phyloP scores from a whole-genome alignment of 441 rosid genomes.

The Kokia cookei region DNA sequence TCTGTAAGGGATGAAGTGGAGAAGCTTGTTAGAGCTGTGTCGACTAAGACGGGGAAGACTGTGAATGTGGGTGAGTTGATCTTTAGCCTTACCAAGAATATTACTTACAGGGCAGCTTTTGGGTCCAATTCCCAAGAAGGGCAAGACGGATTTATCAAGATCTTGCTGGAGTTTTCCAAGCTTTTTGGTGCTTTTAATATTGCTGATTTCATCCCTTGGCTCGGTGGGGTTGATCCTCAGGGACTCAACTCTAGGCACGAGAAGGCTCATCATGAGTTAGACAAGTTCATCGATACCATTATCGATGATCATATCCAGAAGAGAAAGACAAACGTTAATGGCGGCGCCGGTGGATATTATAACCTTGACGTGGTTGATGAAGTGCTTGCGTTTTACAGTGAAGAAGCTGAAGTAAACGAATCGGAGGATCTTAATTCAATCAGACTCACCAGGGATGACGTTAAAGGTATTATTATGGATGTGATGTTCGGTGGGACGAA shows the following conservation, averaged over 20 bases:
- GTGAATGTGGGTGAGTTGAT: slow-evolving; percentile 73
- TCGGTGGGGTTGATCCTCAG: slow-evolving; percentile 72
- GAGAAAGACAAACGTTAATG: slow-evolving; percentile 9
- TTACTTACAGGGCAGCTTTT: slow-evolving; percentile 79
- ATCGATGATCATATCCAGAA: slow-evolving; percentile 77
- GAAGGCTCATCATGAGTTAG: slow-evolving; percentile 64
- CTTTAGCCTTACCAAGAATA: slow-evolving; percentile 67
- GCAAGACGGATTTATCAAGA: slow-evolving; percentile 67
- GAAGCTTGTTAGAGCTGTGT: slow-evolving; percentile 29
- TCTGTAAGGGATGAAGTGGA: slow-evolving; percentile 89
- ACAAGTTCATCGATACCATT: slow-evolving; percentile 66
- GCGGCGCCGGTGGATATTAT: slow-evolving; percentile 1
- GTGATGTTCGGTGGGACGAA: slow-evolving; percentile 99
- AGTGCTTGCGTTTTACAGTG: slow-evolving; percentile 70
- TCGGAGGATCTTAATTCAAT: slow-evolving; percentile 57
- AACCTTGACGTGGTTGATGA: slow-evolving; percentile 88
- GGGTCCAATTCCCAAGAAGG: slow-evolving; percentile 53
- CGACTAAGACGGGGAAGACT: slow-evolving; percentile 35
- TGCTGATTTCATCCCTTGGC: slow-evolving; percentile 75
- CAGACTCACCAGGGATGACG: slow-evolving; percentile 68
- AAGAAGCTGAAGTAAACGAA: slow-evolving; percentile 54
- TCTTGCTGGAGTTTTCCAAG: slow-evolving; percentile 87
- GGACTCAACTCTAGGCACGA: slow-evolving; percentile 49
- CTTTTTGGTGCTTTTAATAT: slow-evolving; percentile 92
- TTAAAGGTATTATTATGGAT: slow-evolving; percentile 96